phyloP scores from a whole-genome alignment of 768 basidiomycete genomes.

The Arthromyces matolae region DNA sequence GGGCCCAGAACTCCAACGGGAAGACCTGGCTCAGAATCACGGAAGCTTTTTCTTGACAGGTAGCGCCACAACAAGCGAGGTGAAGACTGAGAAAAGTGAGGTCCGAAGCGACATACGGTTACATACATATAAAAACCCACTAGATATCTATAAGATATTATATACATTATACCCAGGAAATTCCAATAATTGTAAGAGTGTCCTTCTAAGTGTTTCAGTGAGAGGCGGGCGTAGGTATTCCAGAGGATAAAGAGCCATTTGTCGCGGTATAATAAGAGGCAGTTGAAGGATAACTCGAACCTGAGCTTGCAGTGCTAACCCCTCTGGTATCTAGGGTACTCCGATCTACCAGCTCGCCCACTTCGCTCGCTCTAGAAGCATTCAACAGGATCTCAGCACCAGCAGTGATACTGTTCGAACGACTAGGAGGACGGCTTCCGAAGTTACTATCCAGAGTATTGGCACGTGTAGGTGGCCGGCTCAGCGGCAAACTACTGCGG shows the following conservation, averaged over 20 bases:
- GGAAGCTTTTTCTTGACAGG: neutral
- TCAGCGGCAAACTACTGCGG: conserved; percentile 22
- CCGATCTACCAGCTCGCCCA: conserved; percentile 32
- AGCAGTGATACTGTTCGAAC: conserved; percentile 31
- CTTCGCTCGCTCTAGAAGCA: conserved; percentile 23
- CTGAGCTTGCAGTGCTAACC: conserved; percentile 8
- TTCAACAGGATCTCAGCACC: conserved; percentile 28
- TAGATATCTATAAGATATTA: conserved; percentile 9
- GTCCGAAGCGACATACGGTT: neutral
- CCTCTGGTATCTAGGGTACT: neutral
- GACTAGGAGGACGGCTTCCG: conserved; percentile 33
- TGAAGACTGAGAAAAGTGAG: neutral
- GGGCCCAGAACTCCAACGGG: neutral
- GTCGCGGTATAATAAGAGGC: conserved; percentile 22
- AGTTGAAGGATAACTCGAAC: conserved; percentile 18
- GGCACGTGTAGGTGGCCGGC: conserved; percentile 39
- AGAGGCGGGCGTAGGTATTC: neutral
- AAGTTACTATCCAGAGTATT: conserved; percentile 28
- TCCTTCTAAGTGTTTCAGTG: neutral
- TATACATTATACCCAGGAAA: conserved; percentile 6
- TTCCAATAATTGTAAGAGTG: conserved; percentile 2
- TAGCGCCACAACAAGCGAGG: neutral
- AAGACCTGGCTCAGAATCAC: neutral
- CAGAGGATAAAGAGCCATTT: conserved; percentile 8
- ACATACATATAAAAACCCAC: conserved; percentile 5